Evolutionary conservation across 495 filamentous ascomycete species (phyloP), one percentile per base, ranked within the genome.

Genomic region (Pyrenula massariospora): DNA sequence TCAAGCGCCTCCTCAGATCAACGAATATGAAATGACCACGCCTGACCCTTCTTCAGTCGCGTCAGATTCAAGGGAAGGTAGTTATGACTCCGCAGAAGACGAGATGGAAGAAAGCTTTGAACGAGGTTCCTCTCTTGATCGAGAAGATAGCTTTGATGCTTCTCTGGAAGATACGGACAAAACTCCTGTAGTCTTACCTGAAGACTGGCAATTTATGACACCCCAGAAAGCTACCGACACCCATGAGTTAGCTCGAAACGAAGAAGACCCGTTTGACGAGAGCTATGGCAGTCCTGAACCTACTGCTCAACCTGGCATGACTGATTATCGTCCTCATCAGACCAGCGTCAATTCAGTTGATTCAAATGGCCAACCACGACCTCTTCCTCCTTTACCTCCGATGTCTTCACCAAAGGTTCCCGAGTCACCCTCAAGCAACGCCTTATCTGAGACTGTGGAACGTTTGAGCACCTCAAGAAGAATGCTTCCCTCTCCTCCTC

Each of bases 21-120:
- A 96, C 63, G 91, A 97, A 66, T 98, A 97, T 65, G 93, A 96
- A 70, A 91, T 96, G 88, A 85, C 88, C 31, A 98, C 93, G 2
- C 93, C 93, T 1, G 93, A 95, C 67, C 80, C 89, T 15, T 96
- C 94, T 3, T 97, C 87, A 1, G 73, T 92, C 52, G 88, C 87
- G 15, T 91, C 88, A 12, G 89, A 83, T 54, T 96, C 91, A 3
- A 84, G 91, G 23, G 88, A 95, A 58, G 87, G 88, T 20, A 95
- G 91, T 68, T 96, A 90, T 64, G 93, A 96, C 55, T 91, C 88
- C n/a, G 83, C 83, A 19, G 81, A 85, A 21, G 79, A 86, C 24
- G 84, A 88, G 22, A 80, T 83, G 21, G 83, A 88, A 23, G 73
- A 83, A 24, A 86, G 85, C 65, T 91, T 92, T 62, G 79, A 84